These are phyloP conservation scores for Taxillus chinensis DNA, from an alignment of 164 flowering plant species.

Conservation along the genomic window DNA sequence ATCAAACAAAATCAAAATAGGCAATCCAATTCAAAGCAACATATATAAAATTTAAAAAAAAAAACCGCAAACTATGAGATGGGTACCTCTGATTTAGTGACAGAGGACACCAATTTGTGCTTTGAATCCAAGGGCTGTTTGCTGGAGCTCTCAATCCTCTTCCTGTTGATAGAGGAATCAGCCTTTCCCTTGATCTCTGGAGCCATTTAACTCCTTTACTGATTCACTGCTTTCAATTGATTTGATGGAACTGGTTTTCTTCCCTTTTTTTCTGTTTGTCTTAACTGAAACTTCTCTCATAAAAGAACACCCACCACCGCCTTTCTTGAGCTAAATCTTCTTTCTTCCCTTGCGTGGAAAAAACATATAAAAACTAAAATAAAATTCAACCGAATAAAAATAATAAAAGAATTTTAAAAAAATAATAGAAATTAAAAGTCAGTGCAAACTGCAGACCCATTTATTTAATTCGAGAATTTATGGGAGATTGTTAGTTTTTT, in stretches of 20 bases:
- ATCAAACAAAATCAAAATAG: background rate
- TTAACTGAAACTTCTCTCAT: background rate
- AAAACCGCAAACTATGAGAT: background rate
- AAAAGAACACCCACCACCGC: background rate
- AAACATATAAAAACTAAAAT: background rate
- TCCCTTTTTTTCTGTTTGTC: slow-evolving; percentile 1
- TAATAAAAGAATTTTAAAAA: too few relatives aligned
- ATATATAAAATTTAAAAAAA: background rate
- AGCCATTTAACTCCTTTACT: slow-evolving; percentile 17
- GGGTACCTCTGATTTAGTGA: slow-evolving; percentile 46
- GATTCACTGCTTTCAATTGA: background rate
- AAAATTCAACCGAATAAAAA: background rate
- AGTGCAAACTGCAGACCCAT: too few relatives aligned
- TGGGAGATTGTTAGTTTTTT: too few relatives aligned
- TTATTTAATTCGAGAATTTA: too few relatives aligned
- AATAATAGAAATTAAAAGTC: too few relatives aligned
- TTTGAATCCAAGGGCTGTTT: slow-evolving; percentile 28
- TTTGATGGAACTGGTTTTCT: background rate
- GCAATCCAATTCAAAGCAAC: background rate
- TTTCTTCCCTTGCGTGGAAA: background rate
- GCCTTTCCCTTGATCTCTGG: slow-evolving; percentile 24
- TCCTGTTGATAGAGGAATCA: slow-evolving; percentile 25
- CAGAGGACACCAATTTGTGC: slow-evolving; percentile 23
- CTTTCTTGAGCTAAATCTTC: background rate
- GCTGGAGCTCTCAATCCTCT: slow-evolving; percentile 36